Evolutionary conservation across 192 early-diverging fungal species (phyloP), one percentile per base, ranked within the genome.

Genomic region (Dissophora globulifera): DNA sequence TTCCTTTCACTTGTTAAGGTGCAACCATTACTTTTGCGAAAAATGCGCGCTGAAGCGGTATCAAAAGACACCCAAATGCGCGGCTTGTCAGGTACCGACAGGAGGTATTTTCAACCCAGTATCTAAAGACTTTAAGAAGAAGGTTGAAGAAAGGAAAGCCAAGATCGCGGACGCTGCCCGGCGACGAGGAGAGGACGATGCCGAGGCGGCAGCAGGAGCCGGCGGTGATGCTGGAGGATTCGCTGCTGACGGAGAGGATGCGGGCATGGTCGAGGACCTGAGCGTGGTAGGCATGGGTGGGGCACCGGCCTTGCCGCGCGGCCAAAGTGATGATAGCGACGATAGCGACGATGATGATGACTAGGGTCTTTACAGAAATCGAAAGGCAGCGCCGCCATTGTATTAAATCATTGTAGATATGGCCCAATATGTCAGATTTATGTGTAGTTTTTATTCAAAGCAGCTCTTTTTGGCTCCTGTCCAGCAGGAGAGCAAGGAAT

Each of bases 21-120:
- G 98, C 81, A 84, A 87, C 31, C 98, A 99, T 67, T 97, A 96
- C 78, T 99, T 98, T 84, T 98, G 96, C 79, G 95, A 98, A 80
- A 83, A 83, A 13, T 99, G 98, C 58, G 98, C 98, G 17, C 67
- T 98, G 32, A 84, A 90, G 42, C 88, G 93, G 23, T 93, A 92
- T 79, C 69, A 84, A 25, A 96, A 95, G 75, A 83, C 87, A 13
- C 87, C 90, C 17, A 98, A 96, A 76, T 99, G 98, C 78, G 94
- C 90, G 82, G 93, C 90, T 6, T 99, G 98, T 74, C 90, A 91
- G 7, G 74, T 85, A 0, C 82, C 93, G 4, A 98, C 97, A 2
- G 85, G 80, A 48, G 97, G 97, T 4, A 78, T 90, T 9, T 99
- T 99, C 71, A 92, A 88, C 47, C 83, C 86, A 0, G 95, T 62